Evolutionary conservation across 371 early-diverging fungal species (phyloP), one percentile per base, ranked within the genome.

Genomic region (Capniomyces stellatus): DNA sequence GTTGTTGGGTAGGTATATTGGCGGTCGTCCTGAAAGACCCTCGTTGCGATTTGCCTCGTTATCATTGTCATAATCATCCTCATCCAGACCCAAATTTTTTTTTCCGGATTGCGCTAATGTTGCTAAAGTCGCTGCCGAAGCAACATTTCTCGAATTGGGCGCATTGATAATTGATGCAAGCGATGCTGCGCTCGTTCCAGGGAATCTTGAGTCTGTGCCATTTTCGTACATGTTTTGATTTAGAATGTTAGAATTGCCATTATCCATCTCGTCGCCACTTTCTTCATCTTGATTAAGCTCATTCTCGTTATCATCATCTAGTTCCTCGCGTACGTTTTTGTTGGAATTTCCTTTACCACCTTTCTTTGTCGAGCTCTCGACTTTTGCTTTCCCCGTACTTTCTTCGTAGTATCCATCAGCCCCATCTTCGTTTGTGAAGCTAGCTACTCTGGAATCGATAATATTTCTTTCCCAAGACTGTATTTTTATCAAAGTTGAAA

Each of bases 381-480:
- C 12, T 52, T 49, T 24, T 52, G 58, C 23, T 50, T 59, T 44
- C 27, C 44, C 49, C 25, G 27, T 40, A n/a, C 63, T 54, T 8
- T 66, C 68, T 18, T 58, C 66, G 23, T 57, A 48, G 0, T 67
- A 69, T 29, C 68, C 65, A 29, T 67, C 68, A 56, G 63, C 67
- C 18, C 51, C 55, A 3, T 74, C 74, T 22, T 77, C 78, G 35
- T 67, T 66, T 15, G 69, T 66, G 56, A 88, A 91, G 46, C 78
- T 73, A 8, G 88, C 83, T 2, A 87, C 89, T 28, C 78, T 72
- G 30, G 84, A 75, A 54, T 75, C 74, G 50, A 79, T 75, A 30
- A 91, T 74, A 61, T 88, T 91, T 30, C 72, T 64, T 62, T 90
- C 88, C 92, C 92, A 92, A 50, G 76, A 76, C 83, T 47, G 19